Percentiles rank a stretch among this genome's conserved stretches.
Conservation (phyloP, 192 early-diverging fungal species). For the Neocallimastix lanati region DNA sequence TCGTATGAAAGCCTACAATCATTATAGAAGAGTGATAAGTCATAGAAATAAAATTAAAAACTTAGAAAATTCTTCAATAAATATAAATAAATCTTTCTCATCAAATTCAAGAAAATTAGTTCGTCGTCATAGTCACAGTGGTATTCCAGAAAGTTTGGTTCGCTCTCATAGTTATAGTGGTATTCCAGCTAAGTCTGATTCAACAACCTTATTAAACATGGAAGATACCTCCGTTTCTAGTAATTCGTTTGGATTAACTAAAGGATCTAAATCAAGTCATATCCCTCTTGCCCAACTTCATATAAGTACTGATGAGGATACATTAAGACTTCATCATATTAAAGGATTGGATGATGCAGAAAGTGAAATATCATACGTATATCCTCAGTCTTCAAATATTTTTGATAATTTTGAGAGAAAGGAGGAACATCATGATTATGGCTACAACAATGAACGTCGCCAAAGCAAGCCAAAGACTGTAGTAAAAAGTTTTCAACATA, state of each 20-base stretch:
- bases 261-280: background rate
- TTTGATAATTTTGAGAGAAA: background rate
- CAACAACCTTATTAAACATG: background rate
- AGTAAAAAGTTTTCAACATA: background rate
- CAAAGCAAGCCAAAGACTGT: background rate
- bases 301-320: background rate
- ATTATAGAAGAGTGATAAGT: background rate
- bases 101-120: background rate
- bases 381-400: background rate
- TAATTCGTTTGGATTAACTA: background rate
- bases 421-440: background rate
- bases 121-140: background rate
- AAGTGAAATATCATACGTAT: background rate
- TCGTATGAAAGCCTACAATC: background rate
- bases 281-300: background rate
- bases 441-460: background rate
- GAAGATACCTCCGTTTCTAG: background rate
- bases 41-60: background rate
- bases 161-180: background rate
- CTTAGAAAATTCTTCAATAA: no score
- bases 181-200: background rate
- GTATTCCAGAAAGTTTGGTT: background rate
- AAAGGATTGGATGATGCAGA: background rate
- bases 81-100: no score
- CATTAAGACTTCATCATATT: background rate